phyloP scores from a whole-genome alignment of 768 basidiomycete genomes.

The Collybiopsis confluens region DNA sequence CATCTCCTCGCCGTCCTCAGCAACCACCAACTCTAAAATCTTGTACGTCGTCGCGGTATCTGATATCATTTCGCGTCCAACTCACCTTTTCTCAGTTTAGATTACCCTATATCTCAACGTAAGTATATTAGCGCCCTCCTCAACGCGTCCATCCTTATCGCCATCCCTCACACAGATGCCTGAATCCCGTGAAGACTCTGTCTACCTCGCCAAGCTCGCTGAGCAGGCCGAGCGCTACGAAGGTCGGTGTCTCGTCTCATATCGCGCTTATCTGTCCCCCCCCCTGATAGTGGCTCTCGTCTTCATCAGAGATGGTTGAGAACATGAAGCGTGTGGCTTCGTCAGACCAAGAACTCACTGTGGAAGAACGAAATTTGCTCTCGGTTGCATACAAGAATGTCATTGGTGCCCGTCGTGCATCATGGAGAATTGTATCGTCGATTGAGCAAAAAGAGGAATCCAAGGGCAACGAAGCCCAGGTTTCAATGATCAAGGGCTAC shows the following conservation, averaged over 20 bases:
- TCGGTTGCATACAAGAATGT: constrained; percentile 99
- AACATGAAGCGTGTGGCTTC: constrained; percentile 99
- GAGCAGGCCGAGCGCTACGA: constrained; percentile 99
- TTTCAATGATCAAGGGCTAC: constrained; percentile 96
- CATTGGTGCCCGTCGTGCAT: constrained; percentile 95
- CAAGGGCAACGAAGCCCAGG: constrained; percentile 95
- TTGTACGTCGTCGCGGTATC: background rate
- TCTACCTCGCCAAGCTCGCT: constrained; percentile 99
- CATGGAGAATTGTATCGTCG: constrained; percentile 96
- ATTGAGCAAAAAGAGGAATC: constrained; percentile 99
- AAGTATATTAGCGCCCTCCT: constrained; percentile 7
- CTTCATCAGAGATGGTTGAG: constrained; percentile 88
- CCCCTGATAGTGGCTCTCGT: background rate
- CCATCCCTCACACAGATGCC: constrained; percentile 52
- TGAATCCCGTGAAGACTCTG: constrained; percentile 90
- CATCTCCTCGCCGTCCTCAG: constrained; percentile 7
- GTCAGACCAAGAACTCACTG: constrained; percentile 96
- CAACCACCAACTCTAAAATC: background rate
- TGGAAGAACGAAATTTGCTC: constrained; percentile 96
- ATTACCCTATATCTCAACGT: constrained; percentile 5
- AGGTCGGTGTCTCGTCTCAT: constrained; percentile 44
- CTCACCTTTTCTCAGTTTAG: constrained; percentile 3
- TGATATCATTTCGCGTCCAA: background rate
- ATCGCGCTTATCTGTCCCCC: constrained; percentile 13
- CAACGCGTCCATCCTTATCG: constrained; percentile 9